Evolutionary conservation across 1,139 yeast genomes (phyloP), one percentile per base, ranked within the genome.

Genomic region (Pichia sp.): DNA sequence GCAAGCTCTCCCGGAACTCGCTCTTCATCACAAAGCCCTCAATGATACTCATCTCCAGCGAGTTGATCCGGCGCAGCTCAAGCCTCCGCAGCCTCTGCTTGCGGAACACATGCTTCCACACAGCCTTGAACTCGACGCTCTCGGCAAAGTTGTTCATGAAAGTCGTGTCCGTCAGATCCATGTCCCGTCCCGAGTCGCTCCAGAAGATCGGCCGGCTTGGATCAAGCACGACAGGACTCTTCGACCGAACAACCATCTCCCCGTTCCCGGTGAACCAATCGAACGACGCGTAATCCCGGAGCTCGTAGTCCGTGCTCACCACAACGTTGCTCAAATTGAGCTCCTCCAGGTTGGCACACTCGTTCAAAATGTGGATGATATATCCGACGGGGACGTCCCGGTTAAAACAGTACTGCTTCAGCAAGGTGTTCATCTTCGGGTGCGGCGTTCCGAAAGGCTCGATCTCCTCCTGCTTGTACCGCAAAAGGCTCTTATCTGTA

Each of bases 301-400:
- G 72, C 58, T 77, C 76, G 60, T 81, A 85, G 67, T 86, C 95
- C 21, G 72, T 68, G 16, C 84, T 80, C 18, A 85, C 65, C 1
- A 81, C 74, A 21, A 85, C 59, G 48, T 75, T 75, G n/a, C 79
- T 81, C 21, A 86, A 64, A 58, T 84, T 73, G 22, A 85, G 60
- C 8, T 68, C 62, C 9, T 63, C 67, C 41, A 85, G 61, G 58
- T 83, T 82, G 7, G 81, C 81, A 61, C 95, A 85, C 39, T 78
- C 67, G 41, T 74, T 74, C 41, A 86, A 63, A 44, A 85, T 62
- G 64, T 84, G 89, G 30, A 85, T 64, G 7, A 85, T 61, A 60
- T 80, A 79, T 0, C 93, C 95, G 46, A 83, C 70, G 0, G 95
- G 95, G 4, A 86, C 62, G 66, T 86, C 95, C 59, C 75, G 79